These are phyloP conservation scores for Azolla pinnata DNA, from an alignment of 75 land plant species.

Conservation along the genomic window DNA sequence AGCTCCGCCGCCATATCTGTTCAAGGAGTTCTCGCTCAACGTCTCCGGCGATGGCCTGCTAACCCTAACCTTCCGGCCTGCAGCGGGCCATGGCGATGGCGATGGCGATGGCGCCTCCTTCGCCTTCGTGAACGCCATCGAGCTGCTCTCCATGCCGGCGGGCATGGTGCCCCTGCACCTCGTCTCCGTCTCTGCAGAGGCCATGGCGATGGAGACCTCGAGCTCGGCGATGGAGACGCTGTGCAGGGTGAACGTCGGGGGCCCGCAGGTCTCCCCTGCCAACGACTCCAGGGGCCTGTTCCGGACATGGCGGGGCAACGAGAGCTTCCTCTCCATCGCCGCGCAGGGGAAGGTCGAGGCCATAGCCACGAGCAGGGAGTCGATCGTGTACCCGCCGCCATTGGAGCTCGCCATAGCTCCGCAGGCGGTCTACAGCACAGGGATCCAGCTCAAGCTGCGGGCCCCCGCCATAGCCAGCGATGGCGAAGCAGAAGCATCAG, in stretches of 20 bases:
- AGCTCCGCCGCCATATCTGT: conserved; percentile 4
- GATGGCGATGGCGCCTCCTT: conserved; percentile 13
- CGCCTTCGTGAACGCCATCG: conserved; percentile 78
- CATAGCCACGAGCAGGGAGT: too few relatives aligned
- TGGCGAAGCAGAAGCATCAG: too few relatives aligned
- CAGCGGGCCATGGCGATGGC: too few relatives aligned
- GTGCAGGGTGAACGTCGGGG: conserved; percentile 77
- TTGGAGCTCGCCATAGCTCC: too few relatives aligned
- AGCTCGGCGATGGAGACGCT: conserved; percentile 56
- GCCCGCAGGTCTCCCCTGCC: conserved; percentile 34
- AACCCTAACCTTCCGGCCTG: conserved; percentile 3
- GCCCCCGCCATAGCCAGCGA: too few relatives aligned
- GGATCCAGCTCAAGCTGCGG: conserved; percentile 4
- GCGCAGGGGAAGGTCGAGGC: too few relatives aligned
- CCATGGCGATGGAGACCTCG: conserved; percentile 9
- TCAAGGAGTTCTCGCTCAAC: conserved; percentile 57
- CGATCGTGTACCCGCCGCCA: too few relatives aligned
- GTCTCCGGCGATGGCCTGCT: conserved; percentile 26
- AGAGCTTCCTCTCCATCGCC: conserved; percentile 5
- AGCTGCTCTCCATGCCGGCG: conserved; percentile 72
- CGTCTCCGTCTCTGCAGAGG: too few relatives aligned
- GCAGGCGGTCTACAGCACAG: conserved; percentile 16
- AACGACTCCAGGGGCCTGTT: conserved; percentile 42
- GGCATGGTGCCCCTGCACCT: background rate
- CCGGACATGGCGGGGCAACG: conserved; percentile 23